Base-by-base conservation (phyloP, 768 basidiomycete species). In the Naganishia friedmannii region DNA sequence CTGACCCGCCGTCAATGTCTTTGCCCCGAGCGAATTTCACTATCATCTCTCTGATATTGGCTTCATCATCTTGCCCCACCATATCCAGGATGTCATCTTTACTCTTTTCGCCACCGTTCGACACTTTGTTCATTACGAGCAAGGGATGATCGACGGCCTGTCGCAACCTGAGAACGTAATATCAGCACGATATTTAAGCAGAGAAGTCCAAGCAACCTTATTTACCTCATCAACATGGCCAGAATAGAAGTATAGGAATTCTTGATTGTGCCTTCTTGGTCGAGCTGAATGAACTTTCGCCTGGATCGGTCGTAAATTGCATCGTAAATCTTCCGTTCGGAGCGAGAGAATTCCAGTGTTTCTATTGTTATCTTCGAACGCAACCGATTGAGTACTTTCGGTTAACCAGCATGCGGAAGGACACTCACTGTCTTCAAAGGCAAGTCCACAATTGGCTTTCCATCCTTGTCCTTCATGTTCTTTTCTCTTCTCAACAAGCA, bases 181-280 rank as follows among this genome's bases (percentile, higher is more conserved):
- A 31, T 57, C 15, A 23, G 8, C 48, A 73, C 8, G 54, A 72
- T 42, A 57, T 17, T 26, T 10, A 58, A 78, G 54, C 5, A 7
- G 31, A 37, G 73, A 23, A 9, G 69, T 10, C 57, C 37, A 31
- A 60, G 10, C 55, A 63, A 17, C 45, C n/a, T 28, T 26, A 81
- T 86, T 29, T 67, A 92, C 92, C 89, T 86, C 91, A 95, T 95
- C 34, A 97, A 84, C 90, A 95, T 93, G 15, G 93, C 92, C 75
- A 97, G 85, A 70, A 83, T 83, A 37, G 80, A 81, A 0, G 82
- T 82, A 68, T 82, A 81, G 66, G 83, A 79, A 7, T 77, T 93
- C 92, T 79, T 91, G 87, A 23, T 90, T 89, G 79, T 90, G 89
- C 93, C 93, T 78, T 89, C 89, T 3, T 88, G 88, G 72, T 88